These are phyloP conservation scores for Leccinum uliginosum DNA, from an alignment of 768 basidiomycete species.

Conservation along the genomic window DNA sequence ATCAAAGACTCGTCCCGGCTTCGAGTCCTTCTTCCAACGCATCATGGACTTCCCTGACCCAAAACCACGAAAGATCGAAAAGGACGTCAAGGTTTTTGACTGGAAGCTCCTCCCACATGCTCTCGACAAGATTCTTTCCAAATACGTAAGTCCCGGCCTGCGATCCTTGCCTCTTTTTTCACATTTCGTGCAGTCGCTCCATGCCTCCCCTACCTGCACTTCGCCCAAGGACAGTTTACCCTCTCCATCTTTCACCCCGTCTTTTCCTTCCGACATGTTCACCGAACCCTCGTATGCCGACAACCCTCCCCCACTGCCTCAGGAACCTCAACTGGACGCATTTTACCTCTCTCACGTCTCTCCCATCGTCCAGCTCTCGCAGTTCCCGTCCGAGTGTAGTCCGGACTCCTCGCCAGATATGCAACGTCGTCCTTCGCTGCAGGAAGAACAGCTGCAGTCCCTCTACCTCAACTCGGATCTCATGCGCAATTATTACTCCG, in stretches of 20 bases:
- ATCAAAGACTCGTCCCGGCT: slow-evolving; percentile 76
- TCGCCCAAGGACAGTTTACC: slow-evolving; percentile 16
- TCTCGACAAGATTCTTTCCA: slow-evolving; percentile 73
- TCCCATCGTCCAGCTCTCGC: slow-evolving; percentile 12
- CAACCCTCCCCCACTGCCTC: slow-evolving; percentile 4
- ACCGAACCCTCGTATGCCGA: slow-evolving; percentile 5
- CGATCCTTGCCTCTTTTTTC: neutral
- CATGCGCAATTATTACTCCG: slow-evolving; percentile 20
- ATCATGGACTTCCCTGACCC: slow-evolving; percentile 97
- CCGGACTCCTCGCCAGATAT: slow-evolving; percentile 11
- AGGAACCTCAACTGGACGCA: slow-evolving; percentile 14
- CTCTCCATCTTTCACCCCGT: slow-evolving; percentile 29
- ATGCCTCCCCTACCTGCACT: slow-evolving; percentile 36
- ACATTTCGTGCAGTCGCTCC: slow-evolving; percentile 40
- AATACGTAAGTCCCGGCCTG: slow-evolving; percentile 59
- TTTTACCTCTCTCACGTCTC: slow-evolving; percentile 20
- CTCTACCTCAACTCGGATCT: slow-evolving; percentile 22
- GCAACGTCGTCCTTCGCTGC: slow-evolving; percentile 13
- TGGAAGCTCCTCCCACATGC: slow-evolving; percentile 71
- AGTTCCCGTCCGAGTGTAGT: slow-evolving; percentile 16
- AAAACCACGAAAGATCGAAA: slow-evolving; percentile 95
- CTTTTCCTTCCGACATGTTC: slow-evolving; percentile 15
- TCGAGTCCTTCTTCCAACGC: slow-evolving; percentile 85
- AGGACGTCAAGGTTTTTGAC: slow-evolving; percentile 87
- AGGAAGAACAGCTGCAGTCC: slow-evolving; percentile 20